A percentile compares a stretch with the other conserved stretches of the same genome.
Conservation (phyloP, 345 rosid genomes). For the Camelina laxa region DNA sequence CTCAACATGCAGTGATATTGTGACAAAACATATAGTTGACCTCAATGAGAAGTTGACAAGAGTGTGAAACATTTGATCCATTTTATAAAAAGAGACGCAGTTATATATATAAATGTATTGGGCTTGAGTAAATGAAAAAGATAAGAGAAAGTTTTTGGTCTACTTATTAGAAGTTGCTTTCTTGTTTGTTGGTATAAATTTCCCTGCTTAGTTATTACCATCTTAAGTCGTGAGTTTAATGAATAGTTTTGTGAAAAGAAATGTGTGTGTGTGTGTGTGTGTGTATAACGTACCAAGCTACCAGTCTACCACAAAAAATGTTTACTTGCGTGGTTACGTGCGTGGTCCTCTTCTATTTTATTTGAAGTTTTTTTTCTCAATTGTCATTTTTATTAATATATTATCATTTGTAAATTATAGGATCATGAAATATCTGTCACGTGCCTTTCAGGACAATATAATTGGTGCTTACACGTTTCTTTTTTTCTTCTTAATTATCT, state of each 20-base stretch:
- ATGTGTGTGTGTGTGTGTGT: not conserved
- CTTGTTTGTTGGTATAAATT: not conserved
- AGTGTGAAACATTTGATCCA: conserved; percentile 2
- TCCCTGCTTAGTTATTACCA: not conserved
- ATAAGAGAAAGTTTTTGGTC: not conserved
- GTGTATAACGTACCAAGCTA: not conserved
- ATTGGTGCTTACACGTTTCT: conserved; percentile 37
- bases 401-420: conserved; percentile 20
- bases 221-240: not conserved
- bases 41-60: not conserved
- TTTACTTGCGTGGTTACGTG: too few relatives aligned
- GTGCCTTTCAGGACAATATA: conserved; percentile 34
- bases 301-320: conserved; percentile 11
- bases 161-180: not conserved
- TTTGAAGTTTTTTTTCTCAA: conserved; percentile 23
- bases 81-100: not conserved
- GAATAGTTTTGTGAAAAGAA: not conserved
- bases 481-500: conserved; percentile 2
- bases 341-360: conserved; percentile 35
- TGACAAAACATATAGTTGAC: not conserved
- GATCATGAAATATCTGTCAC: conserved; percentile 37
- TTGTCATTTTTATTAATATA: conserved; percentile 20
- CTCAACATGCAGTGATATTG: conserved; percentile 16
- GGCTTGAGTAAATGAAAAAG: not conserved
- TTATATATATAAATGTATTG: not conserved